Conservation (phyloP, 768 basidiomycete species). For the Butyriboletus loyo region DNA sequence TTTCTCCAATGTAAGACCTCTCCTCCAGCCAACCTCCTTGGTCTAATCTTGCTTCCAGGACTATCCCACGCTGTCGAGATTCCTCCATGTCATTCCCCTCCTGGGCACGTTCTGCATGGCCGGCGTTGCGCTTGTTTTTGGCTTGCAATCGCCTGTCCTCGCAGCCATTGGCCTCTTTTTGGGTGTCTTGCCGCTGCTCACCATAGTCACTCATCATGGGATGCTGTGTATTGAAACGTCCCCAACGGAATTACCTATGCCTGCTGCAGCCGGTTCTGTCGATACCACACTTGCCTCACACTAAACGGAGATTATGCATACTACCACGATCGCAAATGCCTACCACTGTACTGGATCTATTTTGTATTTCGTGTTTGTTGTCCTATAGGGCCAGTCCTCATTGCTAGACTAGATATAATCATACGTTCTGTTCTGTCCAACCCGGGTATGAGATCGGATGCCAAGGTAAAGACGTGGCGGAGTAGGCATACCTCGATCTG, state of each 20-base stretch:
- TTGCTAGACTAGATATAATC: too few species aligned
- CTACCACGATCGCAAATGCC: too few species aligned
- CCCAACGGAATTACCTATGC: neutral
- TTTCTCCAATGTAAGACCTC: constrained; percentile 6
- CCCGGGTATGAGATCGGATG: too few species aligned
- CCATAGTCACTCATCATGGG: neutral
- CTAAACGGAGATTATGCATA: neutral
- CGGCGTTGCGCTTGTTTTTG: constrained; percentile 3
- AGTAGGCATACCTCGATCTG: too few species aligned
- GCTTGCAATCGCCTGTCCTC: constrained; percentile 8
- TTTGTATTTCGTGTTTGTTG: too few species aligned
- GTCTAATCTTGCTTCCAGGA: constrained; percentile 3
- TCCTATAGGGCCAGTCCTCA: too few species aligned
- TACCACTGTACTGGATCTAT: too few species aligned
- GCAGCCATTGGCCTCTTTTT: constrained; percentile 4
- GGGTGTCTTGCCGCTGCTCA: constrained; percentile 11
- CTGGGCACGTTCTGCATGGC: constrained; percentile 11
- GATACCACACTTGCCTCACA: neutral
- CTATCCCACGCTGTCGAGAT: neutral
- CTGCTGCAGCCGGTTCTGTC: neutral
- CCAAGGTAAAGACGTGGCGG: too few species aligned
- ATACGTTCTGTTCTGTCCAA: too few species aligned
- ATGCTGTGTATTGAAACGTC: neutral
- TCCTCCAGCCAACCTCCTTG: neutral
- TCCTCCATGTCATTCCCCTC: constrained; percentile 19